A percentile compares a stretch with the other conserved stretches of the same genome.
These are phyloP conservation scores for Boechera divaricarpa DNA, from an alignment of 345 rosid genomes.

Conservation along the genomic window DNA sequence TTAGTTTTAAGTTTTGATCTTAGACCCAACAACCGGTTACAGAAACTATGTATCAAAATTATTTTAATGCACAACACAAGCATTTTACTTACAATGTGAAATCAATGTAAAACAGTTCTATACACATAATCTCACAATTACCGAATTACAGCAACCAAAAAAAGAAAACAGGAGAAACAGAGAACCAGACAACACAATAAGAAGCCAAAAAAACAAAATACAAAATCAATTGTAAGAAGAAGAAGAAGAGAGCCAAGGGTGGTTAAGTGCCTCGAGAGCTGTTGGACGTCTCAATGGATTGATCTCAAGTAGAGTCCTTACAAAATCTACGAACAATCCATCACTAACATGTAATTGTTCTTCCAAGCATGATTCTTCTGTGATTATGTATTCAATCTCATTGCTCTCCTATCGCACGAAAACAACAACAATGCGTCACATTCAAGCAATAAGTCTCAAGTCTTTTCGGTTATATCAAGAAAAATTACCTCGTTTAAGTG, in stretches of 20 bases:
- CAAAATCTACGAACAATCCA: slow-evolving; percentile 60
- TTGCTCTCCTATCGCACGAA: slow-evolving; percentile 64
- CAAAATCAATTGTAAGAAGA: slow-evolving; percentile 39
- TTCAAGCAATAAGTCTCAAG: not conserved
- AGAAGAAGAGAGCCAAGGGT: slow-evolving; percentile 79
- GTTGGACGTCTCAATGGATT: slow-evolving; percentile 82
- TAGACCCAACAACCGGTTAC: not conserved
- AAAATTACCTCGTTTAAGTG: slow-evolving; percentile 67
- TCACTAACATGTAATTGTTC: slow-evolving; percentile 65
- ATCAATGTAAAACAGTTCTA: slow-evolving; percentile 22
- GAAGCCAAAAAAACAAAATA: not conserved
- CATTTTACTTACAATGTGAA: slow-evolving; percentile 33
- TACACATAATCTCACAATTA: slow-evolving; percentile 36
- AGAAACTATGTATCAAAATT: not conserved
- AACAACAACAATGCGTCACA: slow-evolving; percentile 23
- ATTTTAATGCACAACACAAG: not conserved
- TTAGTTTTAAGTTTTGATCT: slow-evolving; percentile 15
- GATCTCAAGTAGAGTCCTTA: slow-evolving; percentile 73
- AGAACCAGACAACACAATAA: slow-evolving; percentile 28
- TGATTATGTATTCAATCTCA: slow-evolving; percentile 75
- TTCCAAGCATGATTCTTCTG: slow-evolving; percentile 72
- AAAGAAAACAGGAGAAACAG: slow-evolving; percentile 9
- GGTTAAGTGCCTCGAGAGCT: slow-evolving; percentile 78
- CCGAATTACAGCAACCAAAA: slow-evolving; percentile 10
- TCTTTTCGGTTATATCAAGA: not conserved